Percentiles rank a stretch among this genome's conserved stretches.
Conservation (phyloP, 805 yeast species). For the Clavispora carvajalis region DNA sequence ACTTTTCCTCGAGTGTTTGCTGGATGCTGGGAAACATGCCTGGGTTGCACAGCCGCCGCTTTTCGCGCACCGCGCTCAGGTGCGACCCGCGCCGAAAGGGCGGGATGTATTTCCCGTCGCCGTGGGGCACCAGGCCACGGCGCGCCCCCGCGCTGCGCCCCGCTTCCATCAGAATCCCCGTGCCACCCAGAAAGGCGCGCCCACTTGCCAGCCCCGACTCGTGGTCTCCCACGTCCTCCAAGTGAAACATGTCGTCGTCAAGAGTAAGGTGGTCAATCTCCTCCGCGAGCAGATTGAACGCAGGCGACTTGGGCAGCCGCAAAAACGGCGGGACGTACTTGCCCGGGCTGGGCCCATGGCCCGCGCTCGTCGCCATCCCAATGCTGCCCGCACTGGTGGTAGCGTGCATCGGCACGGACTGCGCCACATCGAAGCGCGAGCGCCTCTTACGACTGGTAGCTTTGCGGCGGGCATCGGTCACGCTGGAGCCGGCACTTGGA, state of each 20-base stretch:
- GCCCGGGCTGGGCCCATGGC: slow-evolving; percentile 14
- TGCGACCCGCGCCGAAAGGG: slow-evolving; percentile 61
- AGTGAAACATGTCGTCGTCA: slow-evolving; percentile 37
- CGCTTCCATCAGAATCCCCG: background rate
- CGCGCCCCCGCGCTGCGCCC: background rate
- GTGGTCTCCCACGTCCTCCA: slow-evolving; percentile 31
- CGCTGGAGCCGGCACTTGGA: background rate
- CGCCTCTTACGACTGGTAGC: background rate
- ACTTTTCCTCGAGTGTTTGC: slow-evolving; percentile 9
- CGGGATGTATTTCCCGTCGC: slow-evolving; percentile 58
- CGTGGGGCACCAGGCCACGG: slow-evolving; percentile 1
- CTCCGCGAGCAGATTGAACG: slow-evolving; percentile 29
- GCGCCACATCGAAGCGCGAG: background rate
- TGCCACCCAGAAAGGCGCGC: background rate
- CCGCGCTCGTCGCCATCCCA: slow-evolving; percentile 2
- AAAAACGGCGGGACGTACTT: slow-evolving; percentile 40
- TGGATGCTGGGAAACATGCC: slow-evolving; percentile 8
- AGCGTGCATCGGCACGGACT: background rate
- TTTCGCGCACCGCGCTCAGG: slow-evolving; percentile 11
- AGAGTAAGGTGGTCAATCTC: slow-evolving; percentile 31
- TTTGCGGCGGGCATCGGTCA: background rate
- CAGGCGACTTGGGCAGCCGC: slow-evolving; percentile 38
- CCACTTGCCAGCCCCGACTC: too few species aligned
- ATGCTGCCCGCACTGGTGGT: background rate
- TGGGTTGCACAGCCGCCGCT: slow-evolving; percentile 10